These are phyloP conservation scores for Dactylellina cionopaga DNA, from an alignment of 2,329 filamentous ascomycete species.

Conservation along the genomic window DNA sequence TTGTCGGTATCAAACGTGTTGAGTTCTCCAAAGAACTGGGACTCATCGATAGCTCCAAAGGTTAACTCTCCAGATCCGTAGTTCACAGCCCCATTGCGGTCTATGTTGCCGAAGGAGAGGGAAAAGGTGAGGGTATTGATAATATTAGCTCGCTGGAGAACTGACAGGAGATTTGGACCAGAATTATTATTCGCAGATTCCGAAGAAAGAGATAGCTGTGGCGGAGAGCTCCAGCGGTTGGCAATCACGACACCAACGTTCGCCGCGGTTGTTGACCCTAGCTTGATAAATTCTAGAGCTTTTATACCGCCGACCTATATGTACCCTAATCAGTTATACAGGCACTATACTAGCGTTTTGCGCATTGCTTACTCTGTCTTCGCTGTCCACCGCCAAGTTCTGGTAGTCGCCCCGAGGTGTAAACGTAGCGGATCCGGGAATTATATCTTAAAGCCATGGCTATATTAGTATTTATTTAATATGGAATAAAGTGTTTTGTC, in stretches of 20 bases:
- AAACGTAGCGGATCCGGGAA: constrained; percentile 41
- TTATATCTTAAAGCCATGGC: constrained; percentile 18
- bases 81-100: constrained; percentile 2
- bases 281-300: constrained; percentile 17
- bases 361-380: constrained; percentile 19
- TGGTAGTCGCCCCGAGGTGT: constrained; percentile 24
- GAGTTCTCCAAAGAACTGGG: constrained; percentile 32
- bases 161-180: constrained; percentile 35
- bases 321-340: constrained; percentile 4
- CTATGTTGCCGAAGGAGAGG: constrained; percentile 28
- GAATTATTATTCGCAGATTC: background rate
- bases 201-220: constrained; percentile 29
- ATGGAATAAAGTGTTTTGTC: background rate
- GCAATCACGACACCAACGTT: constrained; percentile 41
- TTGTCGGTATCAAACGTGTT: constrained; percentile 12
- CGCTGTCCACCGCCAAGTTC: background rate
- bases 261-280: background rate
- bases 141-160: constrained; percentile 20
- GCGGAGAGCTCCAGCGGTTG: constrained; percentile 25
- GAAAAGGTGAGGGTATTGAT: constrained; percentile 38
- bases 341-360: background rate
- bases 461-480: background rate
- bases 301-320: constrained; percentile 34
- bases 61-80: constrained; percentile 27
- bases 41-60: constrained; percentile 38